Evolutionary conservation across 176 grass and related monocot species (phyloP).

Genomic region (Metroxylon sagu): DNA sequence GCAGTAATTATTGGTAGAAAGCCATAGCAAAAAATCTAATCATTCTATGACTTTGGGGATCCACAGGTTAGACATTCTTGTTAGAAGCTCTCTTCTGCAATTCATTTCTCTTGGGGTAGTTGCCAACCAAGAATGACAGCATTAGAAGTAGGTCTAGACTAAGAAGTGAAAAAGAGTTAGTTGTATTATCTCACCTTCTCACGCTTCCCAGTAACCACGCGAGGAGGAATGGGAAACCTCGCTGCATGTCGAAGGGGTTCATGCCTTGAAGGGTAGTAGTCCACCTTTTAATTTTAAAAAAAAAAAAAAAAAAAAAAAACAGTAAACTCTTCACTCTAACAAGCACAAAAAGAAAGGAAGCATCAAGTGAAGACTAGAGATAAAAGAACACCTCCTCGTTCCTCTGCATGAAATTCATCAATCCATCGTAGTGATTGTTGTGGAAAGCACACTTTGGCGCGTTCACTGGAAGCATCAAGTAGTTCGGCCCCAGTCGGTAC

Average conservation of each 20-base stretch:
- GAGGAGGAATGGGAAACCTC: slow-evolving; percentile 18
- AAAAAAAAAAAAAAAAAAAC: not conserved
- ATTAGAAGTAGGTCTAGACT: too few relatives aligned
- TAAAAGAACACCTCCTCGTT: slow-evolving; percentile 60
- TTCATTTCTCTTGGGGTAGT: too few relatives aligned
- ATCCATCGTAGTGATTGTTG: slow-evolving; percentile 77
- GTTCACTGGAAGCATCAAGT: slow-evolving; percentile 88
- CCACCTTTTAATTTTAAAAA: slow-evolving; percentile 24
- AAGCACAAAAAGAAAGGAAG: too few relatives aligned
- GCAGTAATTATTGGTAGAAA: not conserved
- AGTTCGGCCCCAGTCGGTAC: slow-evolving; percentile 64
- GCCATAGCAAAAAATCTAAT: too few relatives aligned
- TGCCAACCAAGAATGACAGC: too few relatives aligned
- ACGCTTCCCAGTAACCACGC: slow-evolving; percentile 33
- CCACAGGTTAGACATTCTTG: too few relatives aligned
- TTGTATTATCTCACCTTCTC: slow-evolving; percentile 29
- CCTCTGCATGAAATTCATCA: slow-evolving; percentile 80
- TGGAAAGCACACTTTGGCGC: slow-evolving; percentile 55
- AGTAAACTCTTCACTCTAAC: too few relatives aligned
- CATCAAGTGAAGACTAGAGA: not conserved
- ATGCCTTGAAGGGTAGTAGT: slow-evolving; percentile 75
- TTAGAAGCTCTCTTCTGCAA: too few relatives aligned
- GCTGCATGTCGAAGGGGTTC: slow-evolving; percentile 46
- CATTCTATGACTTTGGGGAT: too few relatives aligned
- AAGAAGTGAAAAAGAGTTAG: too few relatives aligned